Evolutionary conservation across 345 rosid species (phyloP).

Genomic region (Mallotus nudiflorus): DNA sequence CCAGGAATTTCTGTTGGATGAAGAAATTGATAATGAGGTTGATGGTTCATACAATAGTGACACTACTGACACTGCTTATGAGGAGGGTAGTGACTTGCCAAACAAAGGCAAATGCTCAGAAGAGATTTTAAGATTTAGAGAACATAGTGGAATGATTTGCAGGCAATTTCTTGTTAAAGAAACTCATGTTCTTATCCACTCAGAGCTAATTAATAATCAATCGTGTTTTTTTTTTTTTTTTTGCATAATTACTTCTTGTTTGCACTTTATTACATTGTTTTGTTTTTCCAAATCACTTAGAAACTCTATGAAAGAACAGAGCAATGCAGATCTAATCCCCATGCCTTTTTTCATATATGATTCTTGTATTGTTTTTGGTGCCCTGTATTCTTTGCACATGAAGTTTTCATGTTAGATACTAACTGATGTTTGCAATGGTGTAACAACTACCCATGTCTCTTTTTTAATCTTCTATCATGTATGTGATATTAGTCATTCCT

Average conservation of each 20-base stretch:
- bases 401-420: neutral
- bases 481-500: neutral
- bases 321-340: neutral
- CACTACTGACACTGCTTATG: slow-evolving; percentile 48
- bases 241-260: neutral
- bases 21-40: slow-evolving; percentile 55
- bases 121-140: slow-evolving; percentile 70
- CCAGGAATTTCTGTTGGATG: slow-evolving; percentile 57
- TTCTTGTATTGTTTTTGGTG: too few relatives aligned
- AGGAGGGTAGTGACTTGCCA: slow-evolving; percentile 49
- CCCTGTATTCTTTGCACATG: neutral
- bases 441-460: neutral
- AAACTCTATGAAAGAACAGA: neutral
- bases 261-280: neutral
- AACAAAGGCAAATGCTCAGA: slow-evolving; percentile 57
- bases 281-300: neutral
- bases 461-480: neutral
- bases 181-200: slow-evolving; percentile 71
- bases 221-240: neutral
- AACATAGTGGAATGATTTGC: slow-evolving; percentile 73
- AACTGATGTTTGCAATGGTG: neutral
- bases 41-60: slow-evolving; percentile 55
- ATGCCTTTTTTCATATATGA: neutral
- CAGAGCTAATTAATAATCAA: slow-evolving; percentile 59
- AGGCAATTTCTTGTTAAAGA: slow-evolving; percentile 88